These are phyloP conservation scores for Aspergillus ochraceus DNA, from an alignment of 2,329 filamentous ascomycete genomes.

Conservation along the genomic window DNA sequence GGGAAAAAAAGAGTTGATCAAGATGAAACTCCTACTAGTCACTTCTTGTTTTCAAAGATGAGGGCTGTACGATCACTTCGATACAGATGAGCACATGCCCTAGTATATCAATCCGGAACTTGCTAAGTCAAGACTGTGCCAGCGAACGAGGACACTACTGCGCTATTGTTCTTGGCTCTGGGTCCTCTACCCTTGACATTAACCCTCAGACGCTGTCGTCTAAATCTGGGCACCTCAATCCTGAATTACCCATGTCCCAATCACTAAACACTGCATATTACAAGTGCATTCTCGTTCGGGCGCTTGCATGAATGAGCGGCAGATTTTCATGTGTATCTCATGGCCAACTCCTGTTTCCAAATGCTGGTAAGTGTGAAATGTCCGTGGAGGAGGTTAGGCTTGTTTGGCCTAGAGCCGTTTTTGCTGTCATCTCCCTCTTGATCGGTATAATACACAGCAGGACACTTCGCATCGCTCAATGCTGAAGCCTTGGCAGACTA, in stretches of 20 bases:
- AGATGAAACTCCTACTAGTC: neutral
- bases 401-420: neutral
- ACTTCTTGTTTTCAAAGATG: neutral
- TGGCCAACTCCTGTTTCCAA: neutral
- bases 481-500: neutral
- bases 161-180: neutral
- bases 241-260: neutral
- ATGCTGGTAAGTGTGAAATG: neutral
- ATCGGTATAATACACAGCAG: neutral
- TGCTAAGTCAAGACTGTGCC: neutral
- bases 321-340: neutral
- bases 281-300: neutral
- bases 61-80: neutral
- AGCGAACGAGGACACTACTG: neutral
- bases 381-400: neutral
- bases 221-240: neutral
- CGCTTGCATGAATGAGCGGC: neutral
- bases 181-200: neutral
- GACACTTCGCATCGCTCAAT: neutral
- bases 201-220: neutral
- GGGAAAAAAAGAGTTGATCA: no score
- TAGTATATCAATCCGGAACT: neutral
- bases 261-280: neutral
- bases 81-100: neutral
- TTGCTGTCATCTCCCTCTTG: neutral